These are phyloP conservation scores for Micromonas commoda DNA, from an alignment of 139 green algal species.

Conservation along the genomic window DNA sequence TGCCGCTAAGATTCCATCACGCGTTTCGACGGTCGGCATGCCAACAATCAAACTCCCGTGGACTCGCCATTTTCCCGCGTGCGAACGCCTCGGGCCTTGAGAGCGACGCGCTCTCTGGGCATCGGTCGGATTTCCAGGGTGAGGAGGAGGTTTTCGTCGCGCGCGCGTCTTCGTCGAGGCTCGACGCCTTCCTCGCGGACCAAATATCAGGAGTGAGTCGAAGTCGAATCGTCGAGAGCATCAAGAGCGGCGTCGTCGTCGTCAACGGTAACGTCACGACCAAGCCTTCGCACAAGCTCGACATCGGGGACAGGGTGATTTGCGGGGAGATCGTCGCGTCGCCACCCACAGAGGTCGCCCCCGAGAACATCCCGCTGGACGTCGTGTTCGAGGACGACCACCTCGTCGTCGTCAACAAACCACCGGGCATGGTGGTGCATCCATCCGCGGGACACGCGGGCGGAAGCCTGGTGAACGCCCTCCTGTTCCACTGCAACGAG, in stretches of 20 bases:
- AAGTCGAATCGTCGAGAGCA: neutral
- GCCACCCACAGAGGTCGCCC: constrained; percentile 47
- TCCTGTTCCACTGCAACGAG: constrained; percentile 93
- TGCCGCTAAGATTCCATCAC: no score
- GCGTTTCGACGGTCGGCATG: no score
- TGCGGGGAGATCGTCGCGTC: neutral
- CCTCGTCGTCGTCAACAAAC: constrained; percentile 93
- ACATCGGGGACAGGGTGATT: neutral
- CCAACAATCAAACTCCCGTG: no score
- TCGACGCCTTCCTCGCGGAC: neutral
- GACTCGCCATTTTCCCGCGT: no score
- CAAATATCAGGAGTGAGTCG: neutral
- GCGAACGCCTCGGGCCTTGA: no score
- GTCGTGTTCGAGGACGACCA: constrained; percentile 87
- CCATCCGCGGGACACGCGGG: constrained; percentile 48
- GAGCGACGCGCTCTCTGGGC: no score
- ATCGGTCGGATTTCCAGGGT: no score
- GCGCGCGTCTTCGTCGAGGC: neutral
- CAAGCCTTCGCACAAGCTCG: neutral
- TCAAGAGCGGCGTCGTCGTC: neutral
- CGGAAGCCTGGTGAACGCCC: constrained; percentile 92
- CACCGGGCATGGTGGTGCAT: constrained; percentile 80
- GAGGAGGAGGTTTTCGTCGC: no score
- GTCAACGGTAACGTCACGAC: neutral
- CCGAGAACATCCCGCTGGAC: constrained; percentile 75